Conservation (phyloP, 345 rosid species). For the Gossypium mustelinum region DNA sequence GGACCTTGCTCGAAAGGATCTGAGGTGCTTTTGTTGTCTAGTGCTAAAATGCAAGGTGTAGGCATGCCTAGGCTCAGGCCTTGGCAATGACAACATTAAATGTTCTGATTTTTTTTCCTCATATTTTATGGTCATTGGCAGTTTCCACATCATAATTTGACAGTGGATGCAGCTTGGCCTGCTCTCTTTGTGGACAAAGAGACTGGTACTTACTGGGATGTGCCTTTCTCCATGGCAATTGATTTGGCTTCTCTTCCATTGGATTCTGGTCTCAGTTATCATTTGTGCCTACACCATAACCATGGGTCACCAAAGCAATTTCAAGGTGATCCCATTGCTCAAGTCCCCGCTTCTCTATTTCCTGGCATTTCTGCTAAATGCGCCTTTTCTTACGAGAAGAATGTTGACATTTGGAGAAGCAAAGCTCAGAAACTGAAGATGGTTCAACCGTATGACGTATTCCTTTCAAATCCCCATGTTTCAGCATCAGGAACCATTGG, state of each 20-base stretch:
- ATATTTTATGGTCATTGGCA: constrained; percentile 27
- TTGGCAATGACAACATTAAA: too few relatives aligned
- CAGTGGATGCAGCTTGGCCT: constrained; percentile 66
- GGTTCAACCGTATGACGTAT: constrained; percentile 69
- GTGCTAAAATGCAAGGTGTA: not conserved
- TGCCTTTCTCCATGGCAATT: constrained; percentile 61
- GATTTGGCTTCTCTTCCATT: constrained; percentile 73
- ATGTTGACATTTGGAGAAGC: constrained; percentile 75
- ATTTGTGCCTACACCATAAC: constrained; percentile 61
- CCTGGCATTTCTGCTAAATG: constrained; percentile 62
- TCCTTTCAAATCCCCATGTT: constrained; percentile 73
- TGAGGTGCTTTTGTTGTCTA: not conserved
- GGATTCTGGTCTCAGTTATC: constrained; percentile 61
- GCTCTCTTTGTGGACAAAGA: constrained; percentile 61
- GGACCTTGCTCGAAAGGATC: not conserved
- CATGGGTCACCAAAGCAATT: constrained; percentile 43
- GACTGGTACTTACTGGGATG: constrained; percentile 72
- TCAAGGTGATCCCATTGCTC: constrained; percentile 28
- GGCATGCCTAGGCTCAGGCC: too few relatives aligned
- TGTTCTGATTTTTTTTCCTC: not conserved
- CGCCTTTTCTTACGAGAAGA: constrained; percentile 60
- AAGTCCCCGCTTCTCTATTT: constrained; percentile 55
- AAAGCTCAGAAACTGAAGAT: constrained; percentile 49
- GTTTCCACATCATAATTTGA: constrained; percentile 70
- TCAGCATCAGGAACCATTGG: constrained; percentile 75